Base-by-base conservation (phyloP, 2,329 filamentous ascomycete species). In the Claviceps sp. region DNA sequence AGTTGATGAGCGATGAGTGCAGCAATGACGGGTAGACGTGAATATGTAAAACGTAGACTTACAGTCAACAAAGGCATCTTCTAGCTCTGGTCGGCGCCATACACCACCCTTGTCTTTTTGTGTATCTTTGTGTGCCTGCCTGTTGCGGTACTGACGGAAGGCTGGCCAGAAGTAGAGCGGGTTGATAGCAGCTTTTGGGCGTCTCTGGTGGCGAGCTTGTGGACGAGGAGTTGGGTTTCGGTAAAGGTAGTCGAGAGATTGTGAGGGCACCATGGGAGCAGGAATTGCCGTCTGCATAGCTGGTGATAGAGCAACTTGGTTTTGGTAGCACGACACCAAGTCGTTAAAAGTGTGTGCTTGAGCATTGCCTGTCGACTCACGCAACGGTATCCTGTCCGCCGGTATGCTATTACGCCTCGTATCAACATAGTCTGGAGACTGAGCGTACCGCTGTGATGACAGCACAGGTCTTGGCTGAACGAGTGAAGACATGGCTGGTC, bases 61-160 rank as follows among this genome's bases (percentile, higher is more conserved):
- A 84, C 81, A 79, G 67, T 85, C 81, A 54, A 85, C 74, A 60
- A 85, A 85, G 37, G 79, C 78, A 70, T 79, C 73, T 62, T 85
- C 82, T 8, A 85, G 70, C 57, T 79, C 74, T 3, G 79, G 72
- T 40, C 67, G 64, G 44, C 67, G 63, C 67, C 67, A 70, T 41
- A 51, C 82, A 71, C 82, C 82, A 77, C 64, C 69, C 60, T 82
- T 78, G 57, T 78, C 74, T 59, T 82, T 79, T 54, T 70, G 67
- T 53, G 75, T 73, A 53, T 79, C 77, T 63, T 83, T 82, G 65
- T 81, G 77, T 55, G 73, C 75, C 65, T 84, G 81, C 62, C 81
- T 78, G 61, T 76, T 76, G 58, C 82, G 76, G 65, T 85, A 85
- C 58, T 81, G 78, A 54, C 78, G 74, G 60, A 85, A 85, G 55